These are phyloP conservation scores for Exophiala sp. DNA, from an alignment of 2,329 filamentous ascomycete genomes.

Conservation along the genomic window DNA sequence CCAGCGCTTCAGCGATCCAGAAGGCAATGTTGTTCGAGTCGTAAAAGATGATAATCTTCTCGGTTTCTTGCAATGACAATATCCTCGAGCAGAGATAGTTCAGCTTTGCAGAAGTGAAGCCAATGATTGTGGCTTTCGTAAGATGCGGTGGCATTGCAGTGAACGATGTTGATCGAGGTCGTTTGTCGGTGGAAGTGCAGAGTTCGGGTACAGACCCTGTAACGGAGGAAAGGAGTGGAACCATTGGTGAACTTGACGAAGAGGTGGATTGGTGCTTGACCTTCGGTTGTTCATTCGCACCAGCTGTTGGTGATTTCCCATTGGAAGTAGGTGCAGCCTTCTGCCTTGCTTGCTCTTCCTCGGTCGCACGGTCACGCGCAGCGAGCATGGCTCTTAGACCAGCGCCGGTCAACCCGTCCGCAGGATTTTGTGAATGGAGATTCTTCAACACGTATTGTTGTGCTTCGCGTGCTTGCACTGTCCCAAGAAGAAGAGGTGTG, in stretches of 20 bases:
- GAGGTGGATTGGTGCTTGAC: constrained; percentile 19
- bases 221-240: not conserved
- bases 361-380: constrained; percentile 21
- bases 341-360: constrained; percentile 16
- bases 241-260: not conserved
- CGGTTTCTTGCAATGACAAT: constrained; percentile 61
- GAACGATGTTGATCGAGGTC: constrained; percentile 52
- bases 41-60: constrained; percentile 92
- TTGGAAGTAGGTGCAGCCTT: constrained; percentile 8
- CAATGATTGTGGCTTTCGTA: constrained; percentile 61
- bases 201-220: not conserved
- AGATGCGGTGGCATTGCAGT: constrained; percentile 49
- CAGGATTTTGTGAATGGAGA: constrained; percentile 36
- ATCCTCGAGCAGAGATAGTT: constrained; percentile 79
- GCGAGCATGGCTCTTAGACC: constrained; percentile 38
- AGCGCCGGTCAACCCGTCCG: constrained; percentile 39
- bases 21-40: constrained; percentile 82
- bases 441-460: constrained; percentile 51
- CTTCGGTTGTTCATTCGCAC: constrained; percentile 22
- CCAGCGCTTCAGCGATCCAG: constrained; percentile 78
- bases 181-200: constrained; percentile 1
- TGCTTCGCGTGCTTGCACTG: constrained; percentile 54
- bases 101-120: constrained; percentile 80
- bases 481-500: constrained; percentile 54
- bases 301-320: constrained; percentile 13